Base-by-base conservation (phyloP, 1,139 yeast genomes). In the Schwanniomyces etchellsii region DNA sequence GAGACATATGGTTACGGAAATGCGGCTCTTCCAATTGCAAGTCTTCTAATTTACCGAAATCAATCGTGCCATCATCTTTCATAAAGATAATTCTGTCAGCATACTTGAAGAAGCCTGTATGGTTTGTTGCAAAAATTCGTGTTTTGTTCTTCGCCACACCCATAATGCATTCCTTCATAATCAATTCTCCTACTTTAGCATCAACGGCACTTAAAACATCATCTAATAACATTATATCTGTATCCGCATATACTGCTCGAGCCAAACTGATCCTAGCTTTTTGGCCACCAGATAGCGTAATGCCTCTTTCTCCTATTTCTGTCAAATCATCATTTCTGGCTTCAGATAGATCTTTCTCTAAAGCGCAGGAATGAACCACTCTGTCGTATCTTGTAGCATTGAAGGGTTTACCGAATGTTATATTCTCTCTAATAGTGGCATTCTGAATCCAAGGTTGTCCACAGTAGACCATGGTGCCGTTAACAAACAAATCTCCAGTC, bases 361-460 rank as follows among this genome's bases (percentile, higher is more conserved):
- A 49, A 2, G 65, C 52, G 44, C 70, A 64, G 4, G 62, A 47
- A 34, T 50, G 49, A n/a, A 64, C 38, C 2, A 60, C 58, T 16
- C 48, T 43, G 6, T 50, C 39, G 39, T 63, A 64, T 30, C 30
- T 44, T 14, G 48, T 37, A 28, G 47, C 48, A 36, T 59, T 55
- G 24, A 35, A 52, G 14, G 42, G 51, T 5, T 32, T 20, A 2
- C 69, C 69, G 40, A 64, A 64, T 5, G 49, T 16, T 29, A 64
- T 62, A 37, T 64, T 64, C 9, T 64, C 66, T 29, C 50, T 55
- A n/a, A 64, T 57, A 7, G 71, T 63, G 5, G 60, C 51, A 40
- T 65, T 66, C 40, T 65, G 71, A 27, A 65, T 58, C 73, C 73
- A 40, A 14, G 76, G 75, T 25, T 69, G 64, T 3, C 81, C 79